phyloP scores from a whole-genome alignment of 495 filamentous ascomycete species.

The Penicillium lagena region DNA sequence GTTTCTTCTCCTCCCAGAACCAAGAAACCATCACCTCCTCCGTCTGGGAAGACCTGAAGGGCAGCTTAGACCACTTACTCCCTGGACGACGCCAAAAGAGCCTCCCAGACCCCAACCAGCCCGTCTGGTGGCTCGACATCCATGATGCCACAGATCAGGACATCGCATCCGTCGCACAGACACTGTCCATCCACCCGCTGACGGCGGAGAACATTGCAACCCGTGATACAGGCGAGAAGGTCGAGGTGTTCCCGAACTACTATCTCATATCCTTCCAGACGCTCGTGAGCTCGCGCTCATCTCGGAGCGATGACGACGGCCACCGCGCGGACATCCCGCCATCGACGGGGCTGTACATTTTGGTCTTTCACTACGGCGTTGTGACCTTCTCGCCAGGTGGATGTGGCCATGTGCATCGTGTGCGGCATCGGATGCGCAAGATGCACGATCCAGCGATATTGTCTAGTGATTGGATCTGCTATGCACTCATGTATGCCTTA shows the following conservation, averaged over 20 bases:
- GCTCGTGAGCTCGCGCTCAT: constrained; percentile 52
- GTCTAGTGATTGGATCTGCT: constrained; percentile 94
- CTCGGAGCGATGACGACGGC: constrained; percentile 44
- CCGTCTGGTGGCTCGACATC: constrained; percentile 86
- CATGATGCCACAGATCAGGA: constrained; percentile 79
- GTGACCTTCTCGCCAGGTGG: constrained; percentile 81
- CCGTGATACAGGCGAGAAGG: constrained; percentile 90
- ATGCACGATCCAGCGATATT: constrained; percentile 80
- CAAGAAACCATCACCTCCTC: constrained; percentile 71
- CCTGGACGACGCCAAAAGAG: constrained; percentile 45
- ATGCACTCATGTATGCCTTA: constrained; percentile 70
- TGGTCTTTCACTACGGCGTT: constrained; percentile 88
- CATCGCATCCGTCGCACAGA: constrained; percentile 66
- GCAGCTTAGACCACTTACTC: constrained; percentile 66
- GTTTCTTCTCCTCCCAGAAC: constrained; percentile 82
- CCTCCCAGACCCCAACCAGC: constrained; percentile 24
- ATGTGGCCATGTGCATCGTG: constrained; percentile 69
- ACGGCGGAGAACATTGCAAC: constrained; percentile 88
- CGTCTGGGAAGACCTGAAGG: constrained; percentile 69
- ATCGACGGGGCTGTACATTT: constrained; percentile 81
- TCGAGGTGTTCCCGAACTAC: constrained; percentile 88
- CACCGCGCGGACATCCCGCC: constrained; percentile 51
- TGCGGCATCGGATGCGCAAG: constrained; percentile 75
- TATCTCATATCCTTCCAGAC: constrained; percentile 93
- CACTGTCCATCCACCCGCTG: constrained; percentile 82